phyloP scores from a whole-genome alignment of 495 filamentous ascomycete genomes.

The Friedmanniomyces endolithicus region DNA sequence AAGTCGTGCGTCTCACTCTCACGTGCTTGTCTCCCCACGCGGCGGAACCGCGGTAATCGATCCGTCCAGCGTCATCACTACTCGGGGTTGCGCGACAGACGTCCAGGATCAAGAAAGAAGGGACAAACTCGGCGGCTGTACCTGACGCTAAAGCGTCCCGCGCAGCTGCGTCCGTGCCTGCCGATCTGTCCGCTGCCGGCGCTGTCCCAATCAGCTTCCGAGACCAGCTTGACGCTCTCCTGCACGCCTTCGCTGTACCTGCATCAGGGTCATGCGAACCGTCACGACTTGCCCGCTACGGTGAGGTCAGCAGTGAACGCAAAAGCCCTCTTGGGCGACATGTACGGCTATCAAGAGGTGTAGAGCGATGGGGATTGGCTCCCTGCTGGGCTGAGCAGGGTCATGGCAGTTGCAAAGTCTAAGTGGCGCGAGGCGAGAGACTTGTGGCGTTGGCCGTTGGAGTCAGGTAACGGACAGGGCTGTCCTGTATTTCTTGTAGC shows the following conservation, averaged over 20 bases:
- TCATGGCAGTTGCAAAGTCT: background rate
- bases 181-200: background rate
- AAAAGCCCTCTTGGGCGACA: background rate
- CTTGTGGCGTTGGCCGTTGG: background rate
- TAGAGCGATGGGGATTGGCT: background rate
- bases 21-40: slow-evolving; percentile 1
- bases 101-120: background rate
- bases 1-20: background rate
- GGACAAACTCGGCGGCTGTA: background rate
- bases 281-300: background rate
- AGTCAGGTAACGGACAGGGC: background rate
- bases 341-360: background rate
- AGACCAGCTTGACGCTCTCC: background rate
- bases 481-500: background rate
- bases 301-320: background rate
- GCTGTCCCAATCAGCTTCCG: slow-evolving; percentile 2
- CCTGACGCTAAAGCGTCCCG: slow-evolving; percentile 4
- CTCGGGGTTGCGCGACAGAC: background rate
- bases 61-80: background rate
- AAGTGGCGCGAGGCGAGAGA: background rate
- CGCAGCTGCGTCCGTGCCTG: background rate
- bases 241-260: background rate
- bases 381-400: background rate
- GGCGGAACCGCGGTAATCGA: background rate
- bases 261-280: background rate